These are phyloP conservation scores for Nannizziopsis barbatae DNA, from an alignment of 2,329 filamentous ascomycete genomes.

Conservation along the genomic window DNA sequence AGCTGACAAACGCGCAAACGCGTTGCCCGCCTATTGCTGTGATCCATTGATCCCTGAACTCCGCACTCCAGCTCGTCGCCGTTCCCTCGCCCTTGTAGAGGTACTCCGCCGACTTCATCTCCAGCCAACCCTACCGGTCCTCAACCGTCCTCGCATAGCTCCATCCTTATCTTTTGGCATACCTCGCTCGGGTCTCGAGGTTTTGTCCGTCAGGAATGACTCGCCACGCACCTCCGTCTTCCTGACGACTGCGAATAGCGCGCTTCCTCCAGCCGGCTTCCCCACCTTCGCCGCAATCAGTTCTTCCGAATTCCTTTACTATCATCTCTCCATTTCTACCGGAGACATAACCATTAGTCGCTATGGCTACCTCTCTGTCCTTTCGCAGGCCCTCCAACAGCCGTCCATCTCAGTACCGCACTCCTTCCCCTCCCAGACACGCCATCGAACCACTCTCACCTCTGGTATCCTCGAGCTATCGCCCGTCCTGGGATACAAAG, in stretches of 20 bases:
- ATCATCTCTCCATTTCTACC: neutral
- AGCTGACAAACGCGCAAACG: neutral
- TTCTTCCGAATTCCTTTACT: slow-evolving; percentile 11
- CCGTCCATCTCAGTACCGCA: slow-evolving; percentile 36
- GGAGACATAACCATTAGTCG: neutral
- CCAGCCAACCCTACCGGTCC: slow-evolving; percentile 1
- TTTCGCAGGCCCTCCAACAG: slow-evolving; percentile 19
- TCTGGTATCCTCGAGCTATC: slow-evolving; percentile 23
- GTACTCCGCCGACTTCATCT: slow-evolving; percentile 2
- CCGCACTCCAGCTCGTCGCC: slow-evolving; percentile 9
- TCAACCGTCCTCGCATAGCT: neutral
- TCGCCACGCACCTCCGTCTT: slow-evolving; percentile 28
- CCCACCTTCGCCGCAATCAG: slow-evolving; percentile 33
- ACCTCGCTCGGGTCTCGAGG: neutral
- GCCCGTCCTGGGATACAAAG: slow-evolving; percentile 20
- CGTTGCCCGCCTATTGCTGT: slow-evolving; percentile 3
- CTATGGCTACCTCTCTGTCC: slow-evolving; percentile 32
- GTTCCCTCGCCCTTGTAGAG: neutral
- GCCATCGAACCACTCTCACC: slow-evolving; percentile 39
- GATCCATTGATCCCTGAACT: neutral
- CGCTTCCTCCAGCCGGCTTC: slow-evolving; percentile 22
- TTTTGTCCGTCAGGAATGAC: slow-evolving; percentile 30
- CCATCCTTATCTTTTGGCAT: neutral
- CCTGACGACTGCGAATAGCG: slow-evolving; percentile 26
- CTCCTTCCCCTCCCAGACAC: slow-evolving; percentile 38